These are phyloP conservation scores for Suillus bovinus DNA, from an alignment of 768 basidiomycete genomes.

Conservation along the genomic window DNA sequence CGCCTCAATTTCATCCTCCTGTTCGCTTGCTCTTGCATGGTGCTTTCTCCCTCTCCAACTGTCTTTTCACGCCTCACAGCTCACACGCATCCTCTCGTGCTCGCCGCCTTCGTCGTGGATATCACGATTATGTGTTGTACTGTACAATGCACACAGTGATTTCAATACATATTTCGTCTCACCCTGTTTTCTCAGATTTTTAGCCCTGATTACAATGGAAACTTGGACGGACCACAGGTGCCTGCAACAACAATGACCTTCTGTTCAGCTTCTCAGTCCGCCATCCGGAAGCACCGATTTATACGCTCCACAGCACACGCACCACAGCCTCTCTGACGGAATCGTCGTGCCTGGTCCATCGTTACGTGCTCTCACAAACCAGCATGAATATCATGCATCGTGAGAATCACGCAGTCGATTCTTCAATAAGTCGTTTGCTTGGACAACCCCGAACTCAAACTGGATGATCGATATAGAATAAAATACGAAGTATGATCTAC, in stretches of 20 bases:
- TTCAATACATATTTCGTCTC: not conserved
- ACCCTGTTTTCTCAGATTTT: not conserved
- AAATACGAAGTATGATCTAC: too few species aligned
- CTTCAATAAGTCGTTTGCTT: too few species aligned
- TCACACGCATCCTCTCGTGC: too few species aligned
- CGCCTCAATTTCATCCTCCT: too few species aligned
- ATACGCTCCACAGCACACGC: not conserved
- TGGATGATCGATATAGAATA: too few species aligned
- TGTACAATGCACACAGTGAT: not conserved
- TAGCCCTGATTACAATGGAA: too few species aligned
- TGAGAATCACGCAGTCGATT: not conserved
- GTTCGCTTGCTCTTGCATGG: not conserved
- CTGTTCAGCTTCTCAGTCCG: too few species aligned
- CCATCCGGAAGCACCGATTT: not conserved
- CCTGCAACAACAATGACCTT: too few species aligned
- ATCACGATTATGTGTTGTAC: not conserved
- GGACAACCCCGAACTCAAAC: too few species aligned
- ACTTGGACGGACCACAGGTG: too few species aligned
- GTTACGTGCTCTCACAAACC: not conserved
- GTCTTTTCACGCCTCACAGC: not conserved
- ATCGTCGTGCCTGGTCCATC: not conserved
- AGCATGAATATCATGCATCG: too few species aligned
- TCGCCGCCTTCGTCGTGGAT: too few species aligned
- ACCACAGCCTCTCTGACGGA: not conserved
- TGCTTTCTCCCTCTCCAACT: not conserved